Conservation (phyloP, 2,329 filamentous ascomycete genomes). For the Arachnomyces sp. region DNA sequence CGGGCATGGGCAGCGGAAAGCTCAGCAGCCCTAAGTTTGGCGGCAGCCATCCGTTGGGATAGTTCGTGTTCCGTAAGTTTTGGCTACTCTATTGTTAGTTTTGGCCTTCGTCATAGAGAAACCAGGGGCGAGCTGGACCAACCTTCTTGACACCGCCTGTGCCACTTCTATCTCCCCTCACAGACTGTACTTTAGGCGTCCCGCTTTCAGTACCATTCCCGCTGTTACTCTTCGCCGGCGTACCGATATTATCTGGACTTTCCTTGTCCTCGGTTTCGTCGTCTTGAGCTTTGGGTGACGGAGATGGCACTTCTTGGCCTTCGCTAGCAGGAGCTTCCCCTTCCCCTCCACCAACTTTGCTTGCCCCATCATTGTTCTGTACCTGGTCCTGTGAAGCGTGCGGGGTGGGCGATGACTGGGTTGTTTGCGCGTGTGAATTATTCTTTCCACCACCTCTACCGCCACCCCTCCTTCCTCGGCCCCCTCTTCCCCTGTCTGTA, state of each 20-base stretch:
- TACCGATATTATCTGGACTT: not conserved
- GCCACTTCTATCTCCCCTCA: constrained; percentile 46
- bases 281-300: not conserved
- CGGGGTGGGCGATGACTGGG: constrained; percentile 2
- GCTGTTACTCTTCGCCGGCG: constrained; percentile 3
- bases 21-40: constrained; percentile 53
- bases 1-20: constrained; percentile 53
- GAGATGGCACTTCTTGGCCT: not conserved
- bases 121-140: not conserved
- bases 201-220: constrained; percentile 17
- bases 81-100: constrained; percentile 34
- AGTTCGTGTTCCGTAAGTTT: constrained; percentile 60
- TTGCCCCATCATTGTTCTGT: not conserved
- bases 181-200: constrained; percentile 34
- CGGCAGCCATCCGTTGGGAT: constrained; percentile 51
- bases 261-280: not conserved
- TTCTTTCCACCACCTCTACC: not conserved
- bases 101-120: not conserved
- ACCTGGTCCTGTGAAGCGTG: constrained; percentile 3
- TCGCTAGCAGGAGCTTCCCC: not conserved
- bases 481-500: constrained; percentile 6
- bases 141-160: constrained; percentile 46
- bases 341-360: not conserved
- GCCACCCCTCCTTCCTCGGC: constrained; percentile 12
- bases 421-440: not conserved